These are phyloP conservation scores for Polysphondylium violaceum DNA, from an alignment of 78 protist species.

Conservation along the genomic window DNA sequence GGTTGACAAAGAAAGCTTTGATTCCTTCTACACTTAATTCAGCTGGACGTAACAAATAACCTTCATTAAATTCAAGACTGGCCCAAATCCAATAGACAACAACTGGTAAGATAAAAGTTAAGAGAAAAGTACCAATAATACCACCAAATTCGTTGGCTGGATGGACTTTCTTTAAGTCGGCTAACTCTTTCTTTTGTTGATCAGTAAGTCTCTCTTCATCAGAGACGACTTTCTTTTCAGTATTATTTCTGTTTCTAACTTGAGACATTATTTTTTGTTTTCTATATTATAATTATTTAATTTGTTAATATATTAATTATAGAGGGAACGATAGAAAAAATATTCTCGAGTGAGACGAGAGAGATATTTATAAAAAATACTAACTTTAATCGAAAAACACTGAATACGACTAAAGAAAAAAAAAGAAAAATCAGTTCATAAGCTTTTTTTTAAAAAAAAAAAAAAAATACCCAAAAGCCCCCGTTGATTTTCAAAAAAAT, in stretches of 20 bases:
- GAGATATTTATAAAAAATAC: neutral
- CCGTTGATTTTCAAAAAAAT: neutral
- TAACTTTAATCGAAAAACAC: neutral
- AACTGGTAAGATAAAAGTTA: constrained; percentile 52
- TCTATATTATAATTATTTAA: neutral
- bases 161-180: constrained; percentile 32
- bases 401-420: neutral
- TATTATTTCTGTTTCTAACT: constrained; percentile 16
- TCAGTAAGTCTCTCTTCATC: constrained; percentile 10
- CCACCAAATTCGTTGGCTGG: constrained; percentile 70
- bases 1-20: constrained; percentile 20
- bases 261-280: constrained; percentile 14
- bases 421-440: neutral
- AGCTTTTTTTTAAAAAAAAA: too few species aligned
- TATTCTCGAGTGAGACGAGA: neutral
- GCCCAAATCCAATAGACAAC: constrained; percentile 78
- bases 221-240: neutral
- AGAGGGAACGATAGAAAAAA: neutral
- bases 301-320: too few species aligned
- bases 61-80: constrained; percentile 44
- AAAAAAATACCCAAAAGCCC: neutral
- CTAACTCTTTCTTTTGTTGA: constrained; percentile 45
- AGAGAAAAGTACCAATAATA: constrained; percentile 42
- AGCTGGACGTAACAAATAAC: constrained; percentile 58
- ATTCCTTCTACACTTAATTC: neutral